phyloP scores from a whole-genome alignment of 2,329 filamentous ascomycete species.

The Colletotrichum euphorbiae region DNA sequence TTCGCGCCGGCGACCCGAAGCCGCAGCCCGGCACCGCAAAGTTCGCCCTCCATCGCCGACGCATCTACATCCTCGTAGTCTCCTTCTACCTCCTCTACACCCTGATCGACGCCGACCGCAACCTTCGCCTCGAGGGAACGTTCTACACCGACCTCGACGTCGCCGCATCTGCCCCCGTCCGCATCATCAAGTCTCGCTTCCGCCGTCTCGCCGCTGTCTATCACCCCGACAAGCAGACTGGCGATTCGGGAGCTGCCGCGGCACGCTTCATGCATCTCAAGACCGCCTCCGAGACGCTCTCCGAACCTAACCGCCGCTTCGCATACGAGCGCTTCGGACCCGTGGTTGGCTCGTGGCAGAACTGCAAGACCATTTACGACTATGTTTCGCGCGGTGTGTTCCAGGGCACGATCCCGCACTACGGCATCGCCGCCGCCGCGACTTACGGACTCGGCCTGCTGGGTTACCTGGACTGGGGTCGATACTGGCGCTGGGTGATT shows the following conservation, averaged over 20 bases:
- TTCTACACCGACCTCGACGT: constrained; percentile 86
- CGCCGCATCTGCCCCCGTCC: constrained; percentile 68
- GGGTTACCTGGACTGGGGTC: constrained; percentile 75
- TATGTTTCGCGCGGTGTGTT: constrained; percentile 75
- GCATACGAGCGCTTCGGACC: constrained; percentile 92
- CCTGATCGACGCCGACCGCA: constrained; percentile 90
- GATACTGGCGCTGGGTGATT: constrained; percentile 74
- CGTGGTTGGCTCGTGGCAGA: constrained; percentile 73
- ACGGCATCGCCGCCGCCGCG: constrained; percentile 65
- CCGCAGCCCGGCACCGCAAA: constrained; percentile 77
- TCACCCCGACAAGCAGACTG: constrained; percentile 86
- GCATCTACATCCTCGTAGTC: constrained; percentile 87
- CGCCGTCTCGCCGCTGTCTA: constrained; percentile 76
- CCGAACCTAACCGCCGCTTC: constrained; percentile 81
- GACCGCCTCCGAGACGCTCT: constrained; percentile 82
- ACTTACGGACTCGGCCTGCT: constrained; percentile 72
- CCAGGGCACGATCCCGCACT: constrained; percentile 70
- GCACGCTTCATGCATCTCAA: constrained; percentile 84
- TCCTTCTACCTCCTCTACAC: constrained; percentile 89
- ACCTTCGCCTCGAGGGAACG: constrained; percentile 76
- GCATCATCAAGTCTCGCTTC: constrained; percentile 85
- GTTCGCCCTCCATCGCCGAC: constrained; percentile 79
- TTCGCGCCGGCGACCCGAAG: constrained; percentile 88
- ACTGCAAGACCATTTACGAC: constrained; percentile 77
- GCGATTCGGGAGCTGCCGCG: constrained; percentile 50